phyloP scores from a whole-genome alignment of 768 basidiomycete species.

The Leccinum barrowsii region DNA sequence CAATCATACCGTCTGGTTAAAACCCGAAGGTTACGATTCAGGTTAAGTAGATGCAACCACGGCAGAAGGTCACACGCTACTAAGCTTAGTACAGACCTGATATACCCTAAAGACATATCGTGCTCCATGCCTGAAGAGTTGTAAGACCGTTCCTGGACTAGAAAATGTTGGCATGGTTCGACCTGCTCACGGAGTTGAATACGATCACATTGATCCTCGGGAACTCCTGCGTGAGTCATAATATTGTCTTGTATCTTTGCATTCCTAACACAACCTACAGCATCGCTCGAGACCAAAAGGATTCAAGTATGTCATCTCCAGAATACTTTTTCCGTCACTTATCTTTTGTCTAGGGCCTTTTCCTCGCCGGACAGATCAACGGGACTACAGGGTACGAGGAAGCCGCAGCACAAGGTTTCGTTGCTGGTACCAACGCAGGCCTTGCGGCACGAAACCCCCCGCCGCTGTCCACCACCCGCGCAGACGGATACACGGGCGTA shows the following conservation, averaged over 20 bases:
- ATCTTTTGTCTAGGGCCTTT: conserved; percentile 55
- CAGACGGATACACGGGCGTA: conserved; percentile 84
- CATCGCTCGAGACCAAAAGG: conserved; percentile 81
- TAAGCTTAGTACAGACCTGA: conserved; percentile 50
- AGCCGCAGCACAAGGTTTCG: conserved; percentile 79
- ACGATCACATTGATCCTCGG: conserved; percentile 85
- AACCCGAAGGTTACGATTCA: conserved; percentile 90
- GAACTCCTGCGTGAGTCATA: conserved; percentile 63
- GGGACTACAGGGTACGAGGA: conserved; percentile 95
- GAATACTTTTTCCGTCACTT: background rate
- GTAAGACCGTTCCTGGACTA: conserved; percentile 81
- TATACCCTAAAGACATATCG: conserved; percentile 89
- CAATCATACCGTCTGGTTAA: conserved; percentile 79
- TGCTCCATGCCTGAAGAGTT: conserved; percentile 84
- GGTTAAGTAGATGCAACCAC: conserved; percentile 39
- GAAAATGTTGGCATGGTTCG: conserved; percentile 80
- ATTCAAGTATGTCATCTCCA: conserved; percentile 47
- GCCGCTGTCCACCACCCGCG: conserved; percentile 71
- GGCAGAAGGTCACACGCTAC: background rate
- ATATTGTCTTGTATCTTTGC: background rate
- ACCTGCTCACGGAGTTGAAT: conserved; percentile 92
- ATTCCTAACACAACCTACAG: conserved; percentile 34
- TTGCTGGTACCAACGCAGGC: conserved; percentile 88
- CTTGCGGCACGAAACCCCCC: conserved; percentile 53
- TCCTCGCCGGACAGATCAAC: conserved; percentile 89